Evolutionary conservation across 2,329 filamentous ascomycete genomes (phyloP).

Genomic region (Penicillium sp.): DNA sequence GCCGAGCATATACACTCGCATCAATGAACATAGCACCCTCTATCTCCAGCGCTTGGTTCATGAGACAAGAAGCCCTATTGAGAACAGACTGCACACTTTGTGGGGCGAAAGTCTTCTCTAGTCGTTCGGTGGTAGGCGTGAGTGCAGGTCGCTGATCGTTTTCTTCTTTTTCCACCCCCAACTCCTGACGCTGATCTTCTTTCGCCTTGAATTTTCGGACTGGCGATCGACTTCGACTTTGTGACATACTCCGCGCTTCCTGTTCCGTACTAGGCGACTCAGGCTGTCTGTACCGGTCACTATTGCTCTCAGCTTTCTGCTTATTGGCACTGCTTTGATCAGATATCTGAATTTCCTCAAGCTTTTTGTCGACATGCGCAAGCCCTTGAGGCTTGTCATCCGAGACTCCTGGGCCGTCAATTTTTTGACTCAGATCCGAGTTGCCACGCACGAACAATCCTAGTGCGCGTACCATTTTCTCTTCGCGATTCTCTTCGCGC

Average conservation of each 20-base stretch:
- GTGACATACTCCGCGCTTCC: neutral
- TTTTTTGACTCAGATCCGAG: slow-evolving; percentile 18
- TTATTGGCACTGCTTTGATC: neutral
- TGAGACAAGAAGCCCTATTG: slow-evolving; percentile 16
- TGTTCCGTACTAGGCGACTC: neutral
- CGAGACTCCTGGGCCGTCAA: slow-evolving; percentile 5
- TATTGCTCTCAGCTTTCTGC: too few relatives aligned
- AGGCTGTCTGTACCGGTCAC: neutral
- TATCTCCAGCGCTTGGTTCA: slow-evolving; percentile 20
- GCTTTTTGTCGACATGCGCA: slow-evolving; percentile 7
- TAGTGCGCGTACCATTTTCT: slow-evolving; percentile 23
- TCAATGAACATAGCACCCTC: slow-evolving; percentile 23
- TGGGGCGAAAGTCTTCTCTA: slow-evolving; percentile 16
- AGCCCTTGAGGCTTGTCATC: neutral
- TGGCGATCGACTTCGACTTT: slow-evolving; percentile 11
- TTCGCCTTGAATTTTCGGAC: slow-evolving; percentile 12
- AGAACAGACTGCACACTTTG: slow-evolving; percentile 16
- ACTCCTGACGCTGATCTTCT: neutral
- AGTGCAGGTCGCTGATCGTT: slow-evolving; percentile 12
- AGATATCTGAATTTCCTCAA: slow-evolving; percentile 11
- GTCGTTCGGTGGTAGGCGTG: slow-evolving; percentile 17
- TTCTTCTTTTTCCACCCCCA: neutral
- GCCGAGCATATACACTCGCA: slow-evolving; percentile 17
- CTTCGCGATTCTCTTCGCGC: slow-evolving; percentile 22
- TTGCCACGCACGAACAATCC: slow-evolving; percentile 24